These are phyloP conservation scores for Yarrowia yakushimensis DNA, from an alignment of 805 yeast genomes.

Conservation along the genomic window DNA sequence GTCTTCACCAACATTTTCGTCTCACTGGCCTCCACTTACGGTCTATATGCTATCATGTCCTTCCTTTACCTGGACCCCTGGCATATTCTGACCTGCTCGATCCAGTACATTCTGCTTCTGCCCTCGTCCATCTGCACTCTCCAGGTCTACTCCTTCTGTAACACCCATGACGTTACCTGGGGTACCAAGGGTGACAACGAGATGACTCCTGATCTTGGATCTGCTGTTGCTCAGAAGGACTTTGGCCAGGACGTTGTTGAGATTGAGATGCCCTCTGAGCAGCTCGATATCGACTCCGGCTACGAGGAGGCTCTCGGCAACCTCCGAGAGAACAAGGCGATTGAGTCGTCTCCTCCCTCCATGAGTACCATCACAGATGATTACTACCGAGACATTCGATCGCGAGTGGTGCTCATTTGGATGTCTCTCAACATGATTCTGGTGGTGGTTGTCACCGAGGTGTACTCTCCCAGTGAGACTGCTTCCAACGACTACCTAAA, in stretches of 20 bases:
- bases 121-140: constrained; percentile 91
- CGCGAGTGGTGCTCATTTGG: constrained; percentile 96
- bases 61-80: constrained; percentile 89
- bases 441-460: constrained; percentile 83
- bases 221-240: constrained; percentile 78
- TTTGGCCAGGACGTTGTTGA: constrained; percentile 82
- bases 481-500: constrained; percentile 71
- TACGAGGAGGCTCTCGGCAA: constrained; percentile 72
- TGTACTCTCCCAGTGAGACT: constrained; percentile 64
- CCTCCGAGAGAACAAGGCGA: constrained; percentile 65
- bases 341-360: constrained; percentile 45
- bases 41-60: constrained; percentile 79
- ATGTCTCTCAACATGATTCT: constrained; percentile 74
- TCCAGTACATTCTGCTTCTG: constrained; percentile 82
- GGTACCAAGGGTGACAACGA: constrained; percentile 95
- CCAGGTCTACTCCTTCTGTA: constrained; percentile 95
- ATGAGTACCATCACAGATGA: constrained; percentile 54
- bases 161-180: constrained; percentile 98
- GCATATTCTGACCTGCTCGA: constrained; percentile 85
- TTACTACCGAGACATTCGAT: constrained; percentile 90
- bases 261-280: constrained; percentile 67
- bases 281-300: constrained; percentile 73
- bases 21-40: constrained; percentile 86
- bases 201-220: constrained; percentile 65
- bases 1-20: constrained; percentile 66